phyloP scores from a whole-genome alignment of 1,139 yeast genomes.

The Debaryomycetaceae sp. region DNA sequence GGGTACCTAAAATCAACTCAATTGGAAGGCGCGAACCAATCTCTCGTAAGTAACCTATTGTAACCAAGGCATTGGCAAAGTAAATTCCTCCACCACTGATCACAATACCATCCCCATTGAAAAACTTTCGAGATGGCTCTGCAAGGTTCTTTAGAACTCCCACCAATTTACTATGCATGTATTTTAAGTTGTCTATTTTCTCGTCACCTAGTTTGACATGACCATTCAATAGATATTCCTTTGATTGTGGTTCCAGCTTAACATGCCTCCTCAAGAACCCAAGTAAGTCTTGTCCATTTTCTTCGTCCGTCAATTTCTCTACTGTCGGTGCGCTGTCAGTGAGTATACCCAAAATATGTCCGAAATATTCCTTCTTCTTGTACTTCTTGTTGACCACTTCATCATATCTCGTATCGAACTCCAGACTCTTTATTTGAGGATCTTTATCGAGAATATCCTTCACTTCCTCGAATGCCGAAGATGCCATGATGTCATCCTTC shows the following conservation, averaged over 20 bases:
- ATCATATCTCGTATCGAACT: conserved; percentile 11
- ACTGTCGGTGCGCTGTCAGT: conserved; percentile 18
- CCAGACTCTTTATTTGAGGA: conserved; percentile 5
- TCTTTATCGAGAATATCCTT: conserved; percentile 9
- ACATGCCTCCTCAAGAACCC: conserved; percentile 15
- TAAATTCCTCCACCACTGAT: conserved; percentile 28
- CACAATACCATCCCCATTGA: conserved; percentile 35
- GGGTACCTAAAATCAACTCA: conserved; percentile 28
- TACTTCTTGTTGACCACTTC: conserved; percentile 11
- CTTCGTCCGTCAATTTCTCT: conserved; percentile 17
- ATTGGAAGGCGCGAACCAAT: conserved; percentile 33
- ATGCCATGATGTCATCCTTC: conserved; percentile 13
- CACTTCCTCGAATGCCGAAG: conserved; percentile 17
- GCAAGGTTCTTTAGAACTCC: conserved; percentile 19
- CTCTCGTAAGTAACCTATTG: conserved; percentile 31
- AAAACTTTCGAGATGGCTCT: conserved; percentile 21
- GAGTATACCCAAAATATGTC: conserved; percentile 16
- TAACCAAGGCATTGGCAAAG: conserved; percentile 27
- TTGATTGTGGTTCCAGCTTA: conserved; percentile 13
- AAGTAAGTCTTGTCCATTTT: conserved; percentile 18
- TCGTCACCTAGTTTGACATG: conserved; percentile 18
- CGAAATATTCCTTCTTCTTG: conserved; percentile 12
- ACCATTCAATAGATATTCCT: conserved; percentile 13
- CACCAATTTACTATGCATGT: conserved; percentile 24
- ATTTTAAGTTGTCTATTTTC: conserved; percentile 19